phyloP scores from a whole-genome alignment of 2,329 filamentous ascomycete species.

The Ilyonectria mors-panacis region DNA sequence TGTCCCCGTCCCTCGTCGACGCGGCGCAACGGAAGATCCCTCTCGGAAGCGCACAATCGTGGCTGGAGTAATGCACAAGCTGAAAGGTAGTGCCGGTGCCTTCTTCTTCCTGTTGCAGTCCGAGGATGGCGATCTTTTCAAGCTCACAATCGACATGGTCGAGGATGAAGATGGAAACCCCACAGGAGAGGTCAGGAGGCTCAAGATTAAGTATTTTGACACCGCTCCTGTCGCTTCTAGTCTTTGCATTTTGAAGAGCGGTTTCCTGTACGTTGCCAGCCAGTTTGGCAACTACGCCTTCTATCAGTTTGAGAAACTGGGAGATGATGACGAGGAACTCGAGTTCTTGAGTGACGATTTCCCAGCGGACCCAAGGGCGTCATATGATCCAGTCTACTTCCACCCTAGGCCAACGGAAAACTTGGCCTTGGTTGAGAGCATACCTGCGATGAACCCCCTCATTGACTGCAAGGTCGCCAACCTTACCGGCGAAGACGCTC shows the following conservation, averaged over 20 bases:
- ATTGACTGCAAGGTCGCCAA: conserved; percentile 95
- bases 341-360: conserved; percentile 90
- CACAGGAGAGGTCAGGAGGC: conserved; percentile 83
- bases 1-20: conserved; percentile 88
- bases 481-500: conserved; percentile 90
- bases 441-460: conserved; percentile 91
- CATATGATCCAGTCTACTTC: conserved; percentile 88
- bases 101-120: conserved; percentile 98
- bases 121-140: conserved; percentile 98
- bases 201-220: conserved; percentile 98
- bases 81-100: conserved; percentile 84
- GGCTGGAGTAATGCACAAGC: conserved; percentile 96
- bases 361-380: conserved; percentile 79
- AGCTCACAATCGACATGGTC: conserved; percentile 92
- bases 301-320: conserved; percentile 97
- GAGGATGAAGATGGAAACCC: conserved; percentile 84
- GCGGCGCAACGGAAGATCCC: conserved; percentile 91
- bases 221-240: conserved; percentile 91
- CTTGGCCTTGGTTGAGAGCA: conserved; percentile 85
- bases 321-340: conserved; percentile 92
- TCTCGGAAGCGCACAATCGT: conserved; percentile 90
- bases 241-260: conserved; percentile 94
- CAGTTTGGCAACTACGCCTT: conserved; percentile 95
- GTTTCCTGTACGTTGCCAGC: conserved; percentile 92
- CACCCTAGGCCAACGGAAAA: conserved; percentile 85